Percentiles rank a stretch among this genome's conserved stretches.
Evolutionary conservation across 495 filamentous ascomycete species (phyloP).

Genomic region (Podospora comata): DNA sequence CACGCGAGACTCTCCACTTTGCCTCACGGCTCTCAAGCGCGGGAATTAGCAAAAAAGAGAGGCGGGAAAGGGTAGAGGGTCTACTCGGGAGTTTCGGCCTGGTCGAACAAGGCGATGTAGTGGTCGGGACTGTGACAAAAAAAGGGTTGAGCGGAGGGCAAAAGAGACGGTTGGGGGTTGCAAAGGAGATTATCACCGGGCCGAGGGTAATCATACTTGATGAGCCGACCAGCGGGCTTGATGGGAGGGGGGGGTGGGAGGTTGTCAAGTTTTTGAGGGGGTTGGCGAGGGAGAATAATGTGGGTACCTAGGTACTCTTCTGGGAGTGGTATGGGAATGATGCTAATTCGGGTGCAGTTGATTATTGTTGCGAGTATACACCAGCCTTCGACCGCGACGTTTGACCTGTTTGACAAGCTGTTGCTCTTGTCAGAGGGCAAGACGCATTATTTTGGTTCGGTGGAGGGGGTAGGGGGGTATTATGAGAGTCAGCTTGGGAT

Average conservation of each 20-base stretch:
- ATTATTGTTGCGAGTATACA: conserved; percentile 73
- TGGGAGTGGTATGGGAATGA: conserved; percentile 33
- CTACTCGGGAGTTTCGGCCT: conserved; percentile 80
- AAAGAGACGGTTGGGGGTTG: conserved; percentile 73
- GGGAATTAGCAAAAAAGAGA: conserved; percentile 49
- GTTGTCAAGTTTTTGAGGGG: conserved; percentile 76
- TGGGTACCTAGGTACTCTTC: conserved; percentile 30
- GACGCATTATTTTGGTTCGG: conserved; percentile 65
- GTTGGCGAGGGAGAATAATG: conserved; percentile 63
- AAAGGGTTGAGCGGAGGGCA: conserved; percentile 81
- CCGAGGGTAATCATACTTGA: conserved; percentile 79
- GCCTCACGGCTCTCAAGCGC: conserved; percentile 69
- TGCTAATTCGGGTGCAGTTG: conserved; percentile 55
- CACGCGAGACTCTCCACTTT: conserved; percentile 72
- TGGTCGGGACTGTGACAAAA: conserved; percentile 74
- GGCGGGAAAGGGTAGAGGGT: conserved; percentile 74
- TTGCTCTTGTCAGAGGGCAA: conserved; percentile 67
- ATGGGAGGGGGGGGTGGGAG: conserved; percentile 75
- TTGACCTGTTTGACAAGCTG: conserved; percentile 74
- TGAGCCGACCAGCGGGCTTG: conserved; percentile 77
- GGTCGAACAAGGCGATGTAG: conserved; percentile 60
- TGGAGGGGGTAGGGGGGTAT: conserved; percentile 50
- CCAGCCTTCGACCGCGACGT: conserved; percentile 73
- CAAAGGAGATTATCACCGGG: conserved; percentile 72
- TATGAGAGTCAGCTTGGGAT: conserved; percentile 54